Percentiles rank a stretch among this genome's conserved stretches.
These are phyloP conservation scores for Ceriops decandra DNA, from an alignment of 345 rosid genomes.

Conservation along the genomic window DNA sequence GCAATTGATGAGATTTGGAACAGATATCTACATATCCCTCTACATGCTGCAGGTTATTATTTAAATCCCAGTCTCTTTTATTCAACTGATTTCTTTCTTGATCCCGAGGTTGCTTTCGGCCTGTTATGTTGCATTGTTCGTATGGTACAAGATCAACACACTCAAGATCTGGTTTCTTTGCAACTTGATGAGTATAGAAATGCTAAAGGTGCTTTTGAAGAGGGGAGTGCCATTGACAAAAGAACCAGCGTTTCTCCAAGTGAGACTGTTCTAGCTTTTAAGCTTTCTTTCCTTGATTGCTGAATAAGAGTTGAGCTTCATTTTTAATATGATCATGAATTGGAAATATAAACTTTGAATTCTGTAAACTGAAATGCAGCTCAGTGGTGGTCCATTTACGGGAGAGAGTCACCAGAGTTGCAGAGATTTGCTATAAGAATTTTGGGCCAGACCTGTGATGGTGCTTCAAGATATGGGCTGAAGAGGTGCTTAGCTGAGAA, in stretches of 20 bases:
- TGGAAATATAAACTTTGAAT: background rate
- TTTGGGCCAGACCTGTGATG: constrained; percentile 56
- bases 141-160: constrained; percentile 26
- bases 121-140: constrained; percentile 38
- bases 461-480: constrained; percentile 45
- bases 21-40: constrained; percentile 44
- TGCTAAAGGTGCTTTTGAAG: constrained; percentile 37
- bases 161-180: constrained; percentile 28
- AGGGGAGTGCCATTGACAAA: constrained; percentile 38
- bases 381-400: constrained; percentile 53
- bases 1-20: constrained; percentile 63
- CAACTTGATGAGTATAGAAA: constrained; percentile 44
- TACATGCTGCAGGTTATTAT: constrained; percentile 67
- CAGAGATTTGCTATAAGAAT: constrained; percentile 46
- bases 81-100: constrained; percentile 41
- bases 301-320: background rate
- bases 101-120: constrained; percentile 47
- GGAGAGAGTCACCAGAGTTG: constrained; percentile 45
- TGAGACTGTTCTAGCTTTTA: constrained; percentile 14
- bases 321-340: background rate
- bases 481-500: constrained; percentile 47
- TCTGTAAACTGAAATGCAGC: constrained; percentile 26
- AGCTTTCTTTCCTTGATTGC: background rate
- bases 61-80: constrained; percentile 55
- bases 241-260: constrained; percentile 42